Percentiles rank a stretch among this genome's conserved stretches.
Conservation (phyloP, 2,329 filamentous ascomycete species). For the Capronia americana region DNA sequence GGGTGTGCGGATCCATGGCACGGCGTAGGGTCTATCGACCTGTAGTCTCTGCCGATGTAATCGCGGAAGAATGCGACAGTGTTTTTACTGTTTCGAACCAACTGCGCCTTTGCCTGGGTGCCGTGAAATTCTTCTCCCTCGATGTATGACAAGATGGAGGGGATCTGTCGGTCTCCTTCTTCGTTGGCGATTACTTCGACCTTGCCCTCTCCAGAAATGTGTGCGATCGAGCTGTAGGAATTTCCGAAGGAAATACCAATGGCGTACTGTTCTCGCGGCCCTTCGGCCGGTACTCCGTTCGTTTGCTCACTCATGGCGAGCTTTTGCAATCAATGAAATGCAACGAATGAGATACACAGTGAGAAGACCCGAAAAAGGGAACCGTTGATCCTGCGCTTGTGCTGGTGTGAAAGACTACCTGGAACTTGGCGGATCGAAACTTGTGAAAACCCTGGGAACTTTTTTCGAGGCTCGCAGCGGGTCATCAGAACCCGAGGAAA, state of each 20-base stretch:
- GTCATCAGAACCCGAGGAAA: slow-evolving; percentile 17
- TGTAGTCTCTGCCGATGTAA: slow-evolving; percentile 92
- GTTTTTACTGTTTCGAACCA: slow-evolving; percentile 90
- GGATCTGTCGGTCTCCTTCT: slow-evolving; percentile 98
- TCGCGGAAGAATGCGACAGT: slow-evolving; percentile 96
- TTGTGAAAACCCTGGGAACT: slow-evolving; percentile 30
- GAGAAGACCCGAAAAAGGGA: background rate
- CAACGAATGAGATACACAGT: background rate
- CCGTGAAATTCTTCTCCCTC: slow-evolving; percentile 97
- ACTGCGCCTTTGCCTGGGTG: slow-evolving; percentile 90
- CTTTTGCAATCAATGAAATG: background rate
- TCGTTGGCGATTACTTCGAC: slow-evolving; percentile 98
- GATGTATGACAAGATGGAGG: slow-evolving; percentile 90
- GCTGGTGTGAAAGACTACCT: background rate
- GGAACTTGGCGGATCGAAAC: background rate
- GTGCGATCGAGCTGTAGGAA: slow-evolving; percentile 96
- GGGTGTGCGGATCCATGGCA: slow-evolving; percentile 94
- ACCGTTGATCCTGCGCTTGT: background rate
- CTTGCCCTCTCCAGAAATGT: slow-evolving; percentile 84
- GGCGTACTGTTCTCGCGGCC: slow-evolving; percentile 63
- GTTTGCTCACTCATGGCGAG: slow-evolving; percentile 59
- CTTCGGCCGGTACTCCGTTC: slow-evolving; percentile 54
- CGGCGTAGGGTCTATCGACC: slow-evolving; percentile 94
- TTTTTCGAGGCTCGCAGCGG: slow-evolving; percentile 33
- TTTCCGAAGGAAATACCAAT: slow-evolving; percentile 99